Evolutionary conservation across 2,329 filamentous ascomycete species (phyloP).

Genomic region (Microdochium paspali): DNA sequence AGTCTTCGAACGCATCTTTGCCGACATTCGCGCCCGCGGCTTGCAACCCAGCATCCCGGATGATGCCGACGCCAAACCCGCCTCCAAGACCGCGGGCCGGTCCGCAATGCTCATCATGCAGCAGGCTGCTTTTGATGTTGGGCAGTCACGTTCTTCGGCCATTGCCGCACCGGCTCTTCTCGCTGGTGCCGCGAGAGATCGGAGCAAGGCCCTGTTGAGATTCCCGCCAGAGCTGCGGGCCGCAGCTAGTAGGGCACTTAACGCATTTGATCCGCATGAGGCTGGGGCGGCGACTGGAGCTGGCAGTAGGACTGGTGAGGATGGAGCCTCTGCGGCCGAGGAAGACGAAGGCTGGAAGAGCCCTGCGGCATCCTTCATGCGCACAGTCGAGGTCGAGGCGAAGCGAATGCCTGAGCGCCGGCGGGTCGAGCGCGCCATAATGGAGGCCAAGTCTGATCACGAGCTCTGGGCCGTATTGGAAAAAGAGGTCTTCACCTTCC

Average conservation of each 20-base stretch:
- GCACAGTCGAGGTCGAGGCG: constrained; percentile 25
- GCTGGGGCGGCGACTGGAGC: neutral
- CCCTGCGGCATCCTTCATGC: constrained; percentile 10
- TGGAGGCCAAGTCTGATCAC: constrained; percentile 45
- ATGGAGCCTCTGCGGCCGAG: neutral
- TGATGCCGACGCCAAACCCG: constrained; percentile 3
- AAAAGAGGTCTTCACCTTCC: constrained; percentile 53
- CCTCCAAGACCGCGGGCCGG: constrained; percentile 4
- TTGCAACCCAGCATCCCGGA: constrained; percentile 10
- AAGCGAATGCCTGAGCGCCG: constrained; percentile 34
- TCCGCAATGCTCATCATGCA: constrained; percentile 18
- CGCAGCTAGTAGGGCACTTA: constrained; percentile 27
- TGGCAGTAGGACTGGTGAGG: neutral
- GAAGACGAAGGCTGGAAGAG: constrained; percentile 11
- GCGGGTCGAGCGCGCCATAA: constrained; percentile 45
- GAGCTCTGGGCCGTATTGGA: constrained; percentile 61
- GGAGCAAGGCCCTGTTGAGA: constrained; percentile 23
- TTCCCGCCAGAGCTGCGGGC: constrained; percentile 29
- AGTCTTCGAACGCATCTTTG: constrained; percentile 45
- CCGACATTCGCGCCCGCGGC: constrained; percentile 38
- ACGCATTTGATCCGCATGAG: constrained; percentile 15
- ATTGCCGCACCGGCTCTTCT: constrained; percentile 9
- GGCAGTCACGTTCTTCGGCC: constrained; percentile 7
- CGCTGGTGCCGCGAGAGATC: constrained; percentile 16
- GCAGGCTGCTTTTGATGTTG: constrained; percentile 14